A percentile compares a stretch with the other conserved stretches of the same genome.
Conservation (phyloP, 2,329 filamentous ascomycete genomes). For the Geosmithia putterillii region DNA sequence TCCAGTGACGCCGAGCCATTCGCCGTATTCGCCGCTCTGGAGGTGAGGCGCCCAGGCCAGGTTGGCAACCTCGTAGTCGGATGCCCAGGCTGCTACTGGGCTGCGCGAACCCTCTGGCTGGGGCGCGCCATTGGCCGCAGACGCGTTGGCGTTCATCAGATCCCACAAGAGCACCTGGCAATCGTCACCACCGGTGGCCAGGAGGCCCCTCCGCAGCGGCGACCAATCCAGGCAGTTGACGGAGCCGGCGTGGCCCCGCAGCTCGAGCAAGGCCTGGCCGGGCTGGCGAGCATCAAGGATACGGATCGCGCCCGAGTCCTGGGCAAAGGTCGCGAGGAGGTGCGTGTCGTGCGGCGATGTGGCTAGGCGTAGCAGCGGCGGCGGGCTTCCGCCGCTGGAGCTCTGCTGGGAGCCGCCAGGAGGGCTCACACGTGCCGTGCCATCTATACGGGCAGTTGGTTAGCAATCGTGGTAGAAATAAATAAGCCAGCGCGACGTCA, state of each 20-base stretch:
- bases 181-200: conserved; percentile 88
- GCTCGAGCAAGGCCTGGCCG: conserved; percentile 84
- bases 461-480: background rate
- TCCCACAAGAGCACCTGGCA: conserved; percentile 91
- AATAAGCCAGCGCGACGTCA: background rate
- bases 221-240: conserved; percentile 97
- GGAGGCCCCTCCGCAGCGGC: conserved; percentile 69
- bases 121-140: conserved; percentile 26
- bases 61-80: conserved; percentile 79
- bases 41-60: conserved; percentile 72
- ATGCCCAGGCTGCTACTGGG: conserved; percentile 69
- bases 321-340: conserved; percentile 90
- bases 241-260: conserved; percentile 74
- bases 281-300: conserved; percentile 95
- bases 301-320: conserved; percentile 83
- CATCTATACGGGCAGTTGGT: background rate
- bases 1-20: conserved; percentile 75
- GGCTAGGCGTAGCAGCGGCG: conserved; percentile 67
- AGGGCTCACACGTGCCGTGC: conserved; percentile 54
- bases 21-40: conserved; percentile 55
- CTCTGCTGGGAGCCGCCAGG: conserved; percentile 67
- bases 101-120: conserved; percentile 46
- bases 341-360: conserved; percentile 94
- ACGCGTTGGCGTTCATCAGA: conserved; percentile 51
- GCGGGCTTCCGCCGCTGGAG: conserved; percentile 50